Evolutionary conservation across 1,284 basidiomycete species (phyloP).

Genomic region (Agroathelia rolfsii): DNA sequence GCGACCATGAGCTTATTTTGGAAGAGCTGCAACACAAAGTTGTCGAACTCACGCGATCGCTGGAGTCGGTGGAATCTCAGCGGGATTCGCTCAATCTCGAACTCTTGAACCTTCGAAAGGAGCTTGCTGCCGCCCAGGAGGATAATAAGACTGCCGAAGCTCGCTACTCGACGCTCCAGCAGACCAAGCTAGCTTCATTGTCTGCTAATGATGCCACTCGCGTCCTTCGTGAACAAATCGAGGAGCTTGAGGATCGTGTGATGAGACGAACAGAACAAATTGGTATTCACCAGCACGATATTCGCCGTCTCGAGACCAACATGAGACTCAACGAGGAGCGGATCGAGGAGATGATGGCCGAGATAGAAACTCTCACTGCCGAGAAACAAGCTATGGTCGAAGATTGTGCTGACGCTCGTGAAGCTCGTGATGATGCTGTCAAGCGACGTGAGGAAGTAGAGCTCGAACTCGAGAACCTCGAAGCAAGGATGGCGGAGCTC

Average conservation of each 20-base stretch:
- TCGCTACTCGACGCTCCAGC: conserved; percentile 49
- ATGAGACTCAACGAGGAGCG: conserved; percentile 62
- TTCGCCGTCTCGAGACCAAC: conserved; percentile 62
- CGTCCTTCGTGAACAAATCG: conserved; percentile 49
- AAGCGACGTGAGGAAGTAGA: conserved; percentile 30
- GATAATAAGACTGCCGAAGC: conserved; percentile 45
- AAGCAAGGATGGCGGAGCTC: conserved; percentile 21
- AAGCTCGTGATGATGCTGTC: conserved; percentile 54
- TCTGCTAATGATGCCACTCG: conserved; percentile 43
- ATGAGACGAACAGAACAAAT: conserved; percentile 57
- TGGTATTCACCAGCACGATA: conserved; percentile 65
- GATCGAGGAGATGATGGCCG: conserved; percentile 51
- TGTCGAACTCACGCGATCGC: conserved; percentile 27
- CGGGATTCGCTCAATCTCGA: conserved; percentile 53
- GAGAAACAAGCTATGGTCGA: conserved; percentile 73
- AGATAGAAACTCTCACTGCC: conserved; percentile 50
- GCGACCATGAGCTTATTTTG: conserved; percentile 18
- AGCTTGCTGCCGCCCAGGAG: conserved; percentile 39
- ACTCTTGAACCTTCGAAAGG: conserved; percentile 48
- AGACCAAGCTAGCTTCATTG: conserved; percentile 53
- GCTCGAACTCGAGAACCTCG: conserved; percentile 45
- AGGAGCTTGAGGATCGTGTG: conserved; percentile 52
- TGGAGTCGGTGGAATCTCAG: conserved; percentile 48
- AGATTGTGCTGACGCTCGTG: conserved; percentile 64
- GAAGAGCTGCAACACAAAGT: conserved; percentile 31